phyloP scores from a whole-genome alignment of 129 eudicot genomes.

The Calendula officinalis region DNA sequence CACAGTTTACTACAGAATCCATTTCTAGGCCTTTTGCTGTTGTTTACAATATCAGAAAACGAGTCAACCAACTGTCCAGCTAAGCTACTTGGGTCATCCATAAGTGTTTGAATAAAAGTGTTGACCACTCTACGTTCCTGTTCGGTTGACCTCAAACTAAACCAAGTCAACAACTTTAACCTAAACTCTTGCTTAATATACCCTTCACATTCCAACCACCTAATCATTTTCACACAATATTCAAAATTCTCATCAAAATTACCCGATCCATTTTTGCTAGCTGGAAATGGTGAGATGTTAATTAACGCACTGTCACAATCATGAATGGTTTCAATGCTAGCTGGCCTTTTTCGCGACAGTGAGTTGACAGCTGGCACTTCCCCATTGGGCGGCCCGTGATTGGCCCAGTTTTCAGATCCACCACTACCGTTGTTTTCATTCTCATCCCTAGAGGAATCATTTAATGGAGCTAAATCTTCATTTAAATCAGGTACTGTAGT shows the following conservation, averaged over 20 bases:
- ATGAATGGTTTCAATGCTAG: slow-evolving; percentile 39
- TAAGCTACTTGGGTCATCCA: slow-evolving; percentile 81
- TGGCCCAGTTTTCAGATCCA: slow-evolving; percentile 58
- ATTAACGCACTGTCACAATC: slow-evolving; percentile 66
- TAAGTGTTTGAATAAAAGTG: slow-evolving; percentile 62
- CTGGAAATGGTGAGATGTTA: slow-evolving; percentile 48
- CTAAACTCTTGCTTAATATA: slow-evolving; percentile 64
- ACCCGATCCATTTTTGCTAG: slow-evolving; percentile 31
- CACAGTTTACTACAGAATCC: slow-evolving; percentile 59
- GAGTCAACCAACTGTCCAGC: slow-evolving; percentile 87
- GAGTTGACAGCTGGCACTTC: slow-evolving; percentile 64
- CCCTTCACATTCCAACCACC: slow-evolving; percentile 73
- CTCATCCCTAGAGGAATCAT: slow-evolving; percentile 58
- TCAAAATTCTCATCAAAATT: slow-evolving; percentile 60
- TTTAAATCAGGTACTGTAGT: slow-evolving; percentile 80
- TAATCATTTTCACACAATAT: slow-evolving; percentile 62
- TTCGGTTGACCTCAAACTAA: slow-evolving; percentile 76
- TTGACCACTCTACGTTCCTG: slow-evolving; percentile 85
- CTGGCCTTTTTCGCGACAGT: slow-evolving; percentile 49
- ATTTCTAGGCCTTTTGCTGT: slow-evolving; percentile 51
- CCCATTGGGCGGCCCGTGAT: slow-evolving; percentile 27
- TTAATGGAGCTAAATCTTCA: slow-evolving; percentile 55
- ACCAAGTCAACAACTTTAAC: slow-evolving; percentile 77
- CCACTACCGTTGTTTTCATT: slow-evolving; percentile 66
- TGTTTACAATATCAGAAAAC: slow-evolving; percentile 62